Base-by-base conservation (phyloP, 139 green algal genomes). In the Pseudopediastrum boryanum region DNA sequence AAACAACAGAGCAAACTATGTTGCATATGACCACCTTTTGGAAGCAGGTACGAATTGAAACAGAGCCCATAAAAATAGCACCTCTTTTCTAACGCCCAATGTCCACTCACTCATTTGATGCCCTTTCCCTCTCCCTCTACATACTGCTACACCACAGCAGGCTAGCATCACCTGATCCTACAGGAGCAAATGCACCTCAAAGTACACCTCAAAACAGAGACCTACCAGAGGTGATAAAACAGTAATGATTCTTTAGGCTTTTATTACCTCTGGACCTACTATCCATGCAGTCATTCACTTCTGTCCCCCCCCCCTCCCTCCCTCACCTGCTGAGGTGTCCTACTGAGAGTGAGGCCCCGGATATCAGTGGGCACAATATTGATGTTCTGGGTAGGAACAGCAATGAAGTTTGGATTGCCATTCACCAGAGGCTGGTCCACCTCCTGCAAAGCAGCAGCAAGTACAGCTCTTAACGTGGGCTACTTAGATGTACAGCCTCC, bases 361-460 rank as follows among this genome's bases (percentile, higher is more conserved):
- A 78, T 69, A 25, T 78, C 71, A 23, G 71, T 78, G 2, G 71
- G 71, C 71, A 78, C 71, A 39, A 78, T 12, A 41, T 78, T 78
- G 54, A 70, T 78, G 54, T 78, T 69, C 54, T 29, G 25, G 1
- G 39, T 59, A 19, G 71, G 71, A 13, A 78, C 71, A 19, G 71
- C 71, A 43, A 78, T 78, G 54, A 78, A 78, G 52, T 68, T 69
- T 16, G 51, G 51, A 56, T 78, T 78, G 54, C 52, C 36, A 4
- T 78, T 69, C 10, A 42, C 12, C 56, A 78, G 71, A 6, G 25
- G 23, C 54, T 78, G 71, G 42, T 78, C 71, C 2, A 16, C 27
- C 43, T 78, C 71, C 71, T 78, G 71, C 71, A 62, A 68, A 35
- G 59, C 58, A 31, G n/a, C 21, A 66, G 58, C 38, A 35, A 41